Evolutionary conservation across 2,329 filamentous ascomycete genomes (phyloP).

Genomic region (Meredithiella fracta): DNA sequence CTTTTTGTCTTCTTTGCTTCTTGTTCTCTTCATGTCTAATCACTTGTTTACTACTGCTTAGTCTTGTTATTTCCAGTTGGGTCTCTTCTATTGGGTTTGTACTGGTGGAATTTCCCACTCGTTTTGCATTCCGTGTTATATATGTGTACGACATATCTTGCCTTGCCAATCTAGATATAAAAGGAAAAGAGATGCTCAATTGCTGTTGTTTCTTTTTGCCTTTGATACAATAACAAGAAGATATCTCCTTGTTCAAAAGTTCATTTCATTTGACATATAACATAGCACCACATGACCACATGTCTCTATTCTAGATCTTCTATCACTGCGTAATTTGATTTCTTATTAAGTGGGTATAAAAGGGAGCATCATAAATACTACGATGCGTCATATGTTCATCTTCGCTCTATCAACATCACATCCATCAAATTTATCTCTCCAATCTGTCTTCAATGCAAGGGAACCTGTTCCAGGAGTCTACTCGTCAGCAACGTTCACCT

Average conservation of each 20-base stretch:
- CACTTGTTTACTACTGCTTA: neutral
- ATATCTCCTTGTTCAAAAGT: too few relatives aligned
- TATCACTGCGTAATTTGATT: conserved; percentile 10
- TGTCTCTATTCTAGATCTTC: neutral
- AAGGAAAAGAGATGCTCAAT: neutral
- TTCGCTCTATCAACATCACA: neutral
- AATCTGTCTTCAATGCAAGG: neutral
- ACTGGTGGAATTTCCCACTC: neutral
- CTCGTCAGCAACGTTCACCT: conserved; percentile 54
- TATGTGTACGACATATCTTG: neutral
- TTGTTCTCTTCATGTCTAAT: neutral
- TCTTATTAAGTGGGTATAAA: conserved; percentile 15
- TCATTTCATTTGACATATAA: neutral
- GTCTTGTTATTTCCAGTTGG: neutral
- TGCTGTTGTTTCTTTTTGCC: neutral
- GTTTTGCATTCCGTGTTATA: neutral
- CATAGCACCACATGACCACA: neutral
- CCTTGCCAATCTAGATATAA: neutral
- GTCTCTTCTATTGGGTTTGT: neutral
- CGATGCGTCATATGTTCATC: conserved; percentile 11
- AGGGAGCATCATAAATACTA: conserved; percentile 3
- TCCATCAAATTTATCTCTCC: neutral
- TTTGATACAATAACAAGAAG: neutral
- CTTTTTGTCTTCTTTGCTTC: neutral
- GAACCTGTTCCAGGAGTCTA: neutral